A percentile compares a stretch with the other conserved stretches of the same genome.
Evolutionary conservation across 2,329 filamentous ascomycete species (phyloP).

Genomic region (Fusarium euwallaceae): DNA sequence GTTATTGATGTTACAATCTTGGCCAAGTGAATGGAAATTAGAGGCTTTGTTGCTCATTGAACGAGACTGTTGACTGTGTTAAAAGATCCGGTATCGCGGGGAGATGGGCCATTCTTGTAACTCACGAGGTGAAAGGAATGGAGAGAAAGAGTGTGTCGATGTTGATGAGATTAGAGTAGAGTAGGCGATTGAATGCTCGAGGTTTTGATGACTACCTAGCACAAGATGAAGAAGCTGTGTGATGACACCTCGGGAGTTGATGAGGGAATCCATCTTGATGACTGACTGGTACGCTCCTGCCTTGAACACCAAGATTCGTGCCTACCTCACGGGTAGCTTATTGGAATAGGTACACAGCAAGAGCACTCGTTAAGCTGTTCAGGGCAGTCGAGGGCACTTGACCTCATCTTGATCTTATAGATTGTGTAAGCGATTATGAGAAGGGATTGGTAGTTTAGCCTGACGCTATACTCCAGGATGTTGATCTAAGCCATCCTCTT

Average conservation of each 20-base stretch:
- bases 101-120: not conserved
- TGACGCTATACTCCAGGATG: not conserved
- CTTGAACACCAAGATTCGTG: not conserved
- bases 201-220: not conserved
- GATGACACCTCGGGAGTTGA: not conserved
- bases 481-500: not conserved
- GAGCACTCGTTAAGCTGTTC: not conserved
- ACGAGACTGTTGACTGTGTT: not conserved
- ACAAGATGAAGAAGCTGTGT: not conserved
- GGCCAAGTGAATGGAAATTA: not conserved
- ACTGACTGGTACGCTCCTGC: not conserved
- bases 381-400: not conserved
- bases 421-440: not conserved
- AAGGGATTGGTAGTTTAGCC: not conserved
- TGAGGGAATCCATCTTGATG: not conserved
- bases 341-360: not conserved
- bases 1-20: not conserved
- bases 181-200: not conserved
- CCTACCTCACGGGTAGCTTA: not conserved
- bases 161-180: not conserved
- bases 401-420: not conserved
- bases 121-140: not conserved
- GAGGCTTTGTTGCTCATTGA: not conserved
- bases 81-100: not conserved
- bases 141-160: not conserved